These are phyloP conservation scores for Jatropha podagrica DNA, from an alignment of 441 rosid species.

Conservation along the genomic window DNA sequence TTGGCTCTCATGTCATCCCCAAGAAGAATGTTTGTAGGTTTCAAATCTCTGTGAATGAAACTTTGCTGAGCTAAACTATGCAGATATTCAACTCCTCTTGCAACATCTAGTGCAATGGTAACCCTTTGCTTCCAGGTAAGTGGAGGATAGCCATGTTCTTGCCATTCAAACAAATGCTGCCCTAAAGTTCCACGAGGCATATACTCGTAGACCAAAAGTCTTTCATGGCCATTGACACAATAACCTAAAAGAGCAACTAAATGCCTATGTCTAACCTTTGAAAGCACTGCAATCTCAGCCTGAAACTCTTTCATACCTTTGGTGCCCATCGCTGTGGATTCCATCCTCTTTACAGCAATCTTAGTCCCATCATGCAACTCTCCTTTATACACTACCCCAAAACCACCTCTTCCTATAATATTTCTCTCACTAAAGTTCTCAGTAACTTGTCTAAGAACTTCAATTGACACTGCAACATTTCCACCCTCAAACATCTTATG, in stretches of 20 bases:
- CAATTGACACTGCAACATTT: conserved; percentile 59
- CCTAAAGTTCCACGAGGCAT: conserved; percentile 89
- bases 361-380: conserved; percentile 54
- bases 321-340: conserved; percentile 48
- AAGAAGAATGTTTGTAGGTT: conserved; percentile 85
- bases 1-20: conserved; percentile 97
- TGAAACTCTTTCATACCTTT: conserved; percentile 83
- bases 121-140: conserved; percentile 84
- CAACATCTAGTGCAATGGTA: conserved; percentile 78
- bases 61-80: conserved; percentile 89
- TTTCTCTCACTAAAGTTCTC: conserved; percentile 64
- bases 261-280: conserved; percentile 88
- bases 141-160: conserved; percentile 45
- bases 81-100: conserved; percentile 85
- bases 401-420: conserved; percentile 81
- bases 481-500: conserved; percentile 58
- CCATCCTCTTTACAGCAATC: conserved; percentile 94
- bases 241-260: conserved; percentile 83
- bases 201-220: conserved; percentile 84
- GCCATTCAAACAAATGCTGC: conserved; percentile 68
- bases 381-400: conserved; percentile 90
- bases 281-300: conserved; percentile 83
- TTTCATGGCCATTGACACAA: conserved; percentile 80
- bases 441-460: conserved; percentile 74
- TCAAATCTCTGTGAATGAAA: conserved; percentile 89